A percentile compares a stretch with the other conserved stretches of the same genome.
Conservation (phyloP, 2,329 filamentous ascomycete species). For the Gliomastix tumulicola region DNA sequence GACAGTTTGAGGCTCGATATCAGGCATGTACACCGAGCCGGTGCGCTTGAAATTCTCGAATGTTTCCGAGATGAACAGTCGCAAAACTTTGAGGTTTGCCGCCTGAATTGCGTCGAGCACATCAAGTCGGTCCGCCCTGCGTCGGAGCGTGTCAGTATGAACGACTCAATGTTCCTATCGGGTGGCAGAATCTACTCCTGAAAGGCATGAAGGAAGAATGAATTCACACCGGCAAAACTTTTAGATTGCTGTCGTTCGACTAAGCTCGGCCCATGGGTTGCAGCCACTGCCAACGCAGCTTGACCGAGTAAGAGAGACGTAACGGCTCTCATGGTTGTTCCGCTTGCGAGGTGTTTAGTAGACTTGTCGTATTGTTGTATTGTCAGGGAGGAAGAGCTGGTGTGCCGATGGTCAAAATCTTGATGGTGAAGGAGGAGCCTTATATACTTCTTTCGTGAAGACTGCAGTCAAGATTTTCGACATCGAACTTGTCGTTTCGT, state of each 20-base stretch:
- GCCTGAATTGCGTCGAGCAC: slow-evolving; percentile 3
- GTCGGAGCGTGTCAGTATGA: background rate
- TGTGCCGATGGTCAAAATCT: too few relatives aligned
- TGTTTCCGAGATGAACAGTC: slow-evolving; percentile 4
- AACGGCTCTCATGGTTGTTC: too few relatives aligned
- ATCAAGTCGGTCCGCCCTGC: slow-evolving; percentile 2
- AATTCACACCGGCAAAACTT: slow-evolving; percentile 3
- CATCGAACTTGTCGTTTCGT: too few relatives aligned
- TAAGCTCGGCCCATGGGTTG: background rate
- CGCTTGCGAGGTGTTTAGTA: background rate
- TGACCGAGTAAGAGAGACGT: background rate
- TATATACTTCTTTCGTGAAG: too few relatives aligned
- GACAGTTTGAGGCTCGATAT: slow-evolving; percentile 1
- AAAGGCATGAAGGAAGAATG: slow-evolving; percentile 3
- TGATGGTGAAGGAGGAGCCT: too few relatives aligned
- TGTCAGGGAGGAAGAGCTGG: too few relatives aligned
- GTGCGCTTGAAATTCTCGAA: slow-evolving; percentile 2
- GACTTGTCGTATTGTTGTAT: background rate
- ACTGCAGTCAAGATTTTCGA: too few relatives aligned
- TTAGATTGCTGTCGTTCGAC: background rate
- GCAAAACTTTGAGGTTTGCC: slow-evolving; percentile 2
- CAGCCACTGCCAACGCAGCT: background rate
- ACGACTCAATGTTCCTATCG: background rate
- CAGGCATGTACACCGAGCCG: slow-evolving; percentile 1
- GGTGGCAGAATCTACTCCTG: slow-evolving; percentile 1